phyloP scores from a whole-genome alignment of 1,284 basidiomycete species.

The Ganoderma boninense region DNA sequence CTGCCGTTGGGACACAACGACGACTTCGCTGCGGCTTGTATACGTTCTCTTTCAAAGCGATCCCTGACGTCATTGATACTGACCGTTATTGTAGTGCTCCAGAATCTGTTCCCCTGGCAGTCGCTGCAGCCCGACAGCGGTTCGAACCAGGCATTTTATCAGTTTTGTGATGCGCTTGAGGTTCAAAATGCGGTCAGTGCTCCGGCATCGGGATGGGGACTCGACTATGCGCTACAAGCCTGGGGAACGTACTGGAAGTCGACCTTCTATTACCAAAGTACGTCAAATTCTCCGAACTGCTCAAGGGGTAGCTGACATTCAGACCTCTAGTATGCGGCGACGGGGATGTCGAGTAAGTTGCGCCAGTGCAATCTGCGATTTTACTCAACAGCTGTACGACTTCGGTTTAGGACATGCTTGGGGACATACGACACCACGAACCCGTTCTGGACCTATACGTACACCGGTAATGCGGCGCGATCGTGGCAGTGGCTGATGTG shows the following conservation, averaged over 20 bases:
- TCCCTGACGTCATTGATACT: neutral
- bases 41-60: neutral
- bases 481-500: constrained; percentile 69
- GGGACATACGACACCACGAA: constrained; percentile 60
- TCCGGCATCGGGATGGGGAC: constrained; percentile 64
- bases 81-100: constrained; percentile 48
- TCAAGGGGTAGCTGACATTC: neutral
- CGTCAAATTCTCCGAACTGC: constrained; percentile 29
- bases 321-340: constrained; percentile 50
- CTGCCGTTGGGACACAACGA: constrained; percentile 66
- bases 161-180: constrained; percentile 78
- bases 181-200: constrained; percentile 68
- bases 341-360: constrained; percentile 48
- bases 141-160: constrained; percentile 54
- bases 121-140: constrained; percentile 55
- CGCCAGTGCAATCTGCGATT: too few species aligned
- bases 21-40: constrained; percentile 68
- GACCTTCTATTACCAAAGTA: constrained; percentile 50
- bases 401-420: constrained; percentile 55
- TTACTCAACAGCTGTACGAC: neutral
- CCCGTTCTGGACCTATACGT: constrained; percentile 56
- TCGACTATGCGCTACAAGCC: constrained; percentile 64
- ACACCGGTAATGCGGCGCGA: constrained; percentile 54
- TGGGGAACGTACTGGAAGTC: constrained; percentile 66
- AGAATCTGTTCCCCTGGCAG: constrained; percentile 64